Evolutionary conservation across 139 green algal genomes (phyloP), one percentile per base, ranked within the genome.

Genomic region (Chlorella sp.): DNA sequence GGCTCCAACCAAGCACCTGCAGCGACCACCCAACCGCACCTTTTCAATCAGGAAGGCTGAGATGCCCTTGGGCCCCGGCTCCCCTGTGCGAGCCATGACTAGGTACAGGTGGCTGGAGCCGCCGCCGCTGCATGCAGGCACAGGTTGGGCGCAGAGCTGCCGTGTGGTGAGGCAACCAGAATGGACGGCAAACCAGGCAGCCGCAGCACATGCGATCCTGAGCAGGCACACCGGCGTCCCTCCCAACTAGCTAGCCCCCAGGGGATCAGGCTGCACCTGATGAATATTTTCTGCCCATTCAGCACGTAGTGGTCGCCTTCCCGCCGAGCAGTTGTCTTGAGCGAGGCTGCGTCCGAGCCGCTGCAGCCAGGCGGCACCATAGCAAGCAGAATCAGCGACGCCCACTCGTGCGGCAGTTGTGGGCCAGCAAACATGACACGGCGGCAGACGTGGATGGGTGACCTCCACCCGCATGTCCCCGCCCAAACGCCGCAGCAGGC

Each of bases 41-140:
- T 93, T 95, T 8, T 90, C 86, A n/a, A 95, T 83, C 20, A 95
- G 54, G 74, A 95, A 94, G 32, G 91, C 92, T 6, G 92, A 91
- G 73, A 96, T 94, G 65, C 93, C 93, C 62, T 81, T 84, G 5
- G 90, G 70, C 16, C 92, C 91, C 20, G 80, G 56, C 1, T 43
- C 84, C 0, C 89, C 92, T 9, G 94, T 96, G 28, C 93, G 84
- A 0, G 94, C 94, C 93, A 96, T 95, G 0, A 96, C 93, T 26
- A 96, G 58, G 79, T 95, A 96, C 0, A 96, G 19, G 40, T 95
- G 90, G 60, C 60, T 87, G 20, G 87, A 87, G 32, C 92, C 91
- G 2, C 82, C 93, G n/a, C 90, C 93, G 62, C 77, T 82, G 76
- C 76, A 82, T 9, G 69, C 7, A 6, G 69, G 11, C 38, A 76